These are phyloP conservation scores for Suillus subluteus DNA, from an alignment of 768 basidiomycete species.

Conservation along the genomic window DNA sequence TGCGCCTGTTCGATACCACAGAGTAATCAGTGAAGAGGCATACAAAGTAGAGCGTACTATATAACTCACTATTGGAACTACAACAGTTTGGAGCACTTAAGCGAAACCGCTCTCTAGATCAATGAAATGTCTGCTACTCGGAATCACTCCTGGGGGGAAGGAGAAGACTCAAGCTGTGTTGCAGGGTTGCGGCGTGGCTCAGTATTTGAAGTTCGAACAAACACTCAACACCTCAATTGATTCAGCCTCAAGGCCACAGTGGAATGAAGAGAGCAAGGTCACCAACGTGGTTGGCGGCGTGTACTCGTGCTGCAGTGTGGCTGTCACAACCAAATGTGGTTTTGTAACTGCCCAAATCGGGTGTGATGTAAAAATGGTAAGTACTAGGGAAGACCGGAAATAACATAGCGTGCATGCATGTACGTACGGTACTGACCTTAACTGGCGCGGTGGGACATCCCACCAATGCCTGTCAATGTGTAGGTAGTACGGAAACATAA, in stretches of 20 bases:
- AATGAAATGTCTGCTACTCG: background rate
- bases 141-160: background rate
- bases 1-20: background rate
- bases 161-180: background rate
- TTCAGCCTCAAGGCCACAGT: slow-evolving; percentile 1
- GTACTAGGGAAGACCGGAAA: background rate
- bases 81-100: background rate
- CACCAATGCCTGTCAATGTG: background rate
- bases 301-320: background rate
- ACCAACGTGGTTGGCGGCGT: slow-evolving; percentile 1
- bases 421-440: background rate
- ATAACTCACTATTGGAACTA: background rate
- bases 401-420: background rate
- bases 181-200: slow-evolving; percentile 1
- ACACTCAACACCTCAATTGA: background rate
- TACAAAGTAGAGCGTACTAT: background rate
- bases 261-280: slow-evolving; percentile 1
- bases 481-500: background rate
- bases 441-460: background rate
- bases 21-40: background rate
- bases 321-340: too few species aligned
- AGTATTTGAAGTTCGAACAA: background rate
- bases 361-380: too few species aligned
- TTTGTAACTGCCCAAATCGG: too few species aligned
- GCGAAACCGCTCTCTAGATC: background rate